phyloP scores from a whole-genome alignment of 2,329 filamentous ascomycete species.

The Ophiostoma populinum region DNA sequence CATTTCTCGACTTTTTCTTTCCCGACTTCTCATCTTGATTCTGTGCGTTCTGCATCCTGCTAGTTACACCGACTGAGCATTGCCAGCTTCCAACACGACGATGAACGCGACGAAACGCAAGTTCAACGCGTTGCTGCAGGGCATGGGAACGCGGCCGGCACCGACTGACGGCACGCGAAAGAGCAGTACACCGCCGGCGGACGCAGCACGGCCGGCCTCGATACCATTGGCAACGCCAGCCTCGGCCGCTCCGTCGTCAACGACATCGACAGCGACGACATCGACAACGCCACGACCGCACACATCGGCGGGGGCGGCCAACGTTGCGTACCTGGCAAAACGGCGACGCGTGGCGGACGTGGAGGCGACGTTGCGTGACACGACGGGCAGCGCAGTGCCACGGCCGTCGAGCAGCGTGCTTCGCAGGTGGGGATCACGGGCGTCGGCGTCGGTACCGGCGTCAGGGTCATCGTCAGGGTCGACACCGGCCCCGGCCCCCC shows the following conservation, averaged over 20 bases:
- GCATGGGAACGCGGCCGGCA: neutral
- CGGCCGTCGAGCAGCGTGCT: conserved; percentile 25
- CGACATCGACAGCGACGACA: neutral
- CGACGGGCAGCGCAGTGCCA: conserved; percentile 11
- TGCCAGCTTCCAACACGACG: no score
- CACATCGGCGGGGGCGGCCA: conserved; percentile 8
- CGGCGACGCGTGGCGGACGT: conserved; percentile 29
- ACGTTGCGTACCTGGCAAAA: conserved; percentile 30
- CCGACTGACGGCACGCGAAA: neutral
- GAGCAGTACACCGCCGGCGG: no score
- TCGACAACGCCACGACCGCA: neutral
- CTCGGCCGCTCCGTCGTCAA: neutral
- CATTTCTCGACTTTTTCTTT: no score
- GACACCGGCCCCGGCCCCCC: conserved; percentile 28
- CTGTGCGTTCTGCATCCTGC: no score
- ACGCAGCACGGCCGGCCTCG: neutral
- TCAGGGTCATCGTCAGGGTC: neutral
- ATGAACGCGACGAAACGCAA: neutral
- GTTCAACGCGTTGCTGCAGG: neutral
- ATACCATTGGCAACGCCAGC: neutral
- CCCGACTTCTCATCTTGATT: no score
- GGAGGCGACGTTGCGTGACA: conserved; percentile 14
- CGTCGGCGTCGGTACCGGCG: no score
- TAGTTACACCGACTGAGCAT: no score
- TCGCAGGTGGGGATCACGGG: conserved; percentile 24